Evolutionary conservation across 2,329 filamentous ascomycete genomes (phyloP).

Genomic region (Diaporthe citrichinensis): DNA sequence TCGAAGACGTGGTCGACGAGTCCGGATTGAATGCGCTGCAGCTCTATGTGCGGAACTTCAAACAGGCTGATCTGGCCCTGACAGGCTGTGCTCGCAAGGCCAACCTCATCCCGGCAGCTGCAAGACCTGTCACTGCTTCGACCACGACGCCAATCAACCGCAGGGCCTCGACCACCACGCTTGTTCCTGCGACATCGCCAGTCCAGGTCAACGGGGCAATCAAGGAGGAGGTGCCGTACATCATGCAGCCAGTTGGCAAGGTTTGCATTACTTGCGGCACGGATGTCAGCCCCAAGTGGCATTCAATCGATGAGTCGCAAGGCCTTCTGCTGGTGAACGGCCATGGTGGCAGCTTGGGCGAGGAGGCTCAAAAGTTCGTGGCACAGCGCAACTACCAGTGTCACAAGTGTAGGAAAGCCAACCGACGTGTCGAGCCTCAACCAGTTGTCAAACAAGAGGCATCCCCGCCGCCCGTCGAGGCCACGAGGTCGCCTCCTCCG

Average conservation of each 20-base stretch:
- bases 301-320: conserved; percentile 68
- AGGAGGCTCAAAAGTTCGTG: conserved; percentile 71
- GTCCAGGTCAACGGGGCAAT: conserved; percentile 48
- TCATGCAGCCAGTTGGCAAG: conserved; percentile 62
- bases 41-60: conserved; percentile 89
- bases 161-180: conserved; percentile 68
- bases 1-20: conserved; percentile 81
- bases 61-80: conserved; percentile 91
- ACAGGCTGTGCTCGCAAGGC: conserved; percentile 96
- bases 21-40: conserved; percentile 85
- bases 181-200: conserved; percentile 47
- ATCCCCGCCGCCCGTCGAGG: conserved; percentile 47
- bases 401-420: conserved; percentile 78
- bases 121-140: conserved; percentile 62
- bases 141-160: conserved; percentile 60
- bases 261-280: conserved; percentile 76
- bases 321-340: conserved; percentile 68
- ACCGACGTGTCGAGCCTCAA: conserved; percentile 57
- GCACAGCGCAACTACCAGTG: conserved; percentile 77
- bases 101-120: conserved; percentile 78
- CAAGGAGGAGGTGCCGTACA: conserved; percentile 46
- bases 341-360: conserved; percentile 63
- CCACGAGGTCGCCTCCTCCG: conserved; percentile 47
- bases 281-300: conserved; percentile 83
- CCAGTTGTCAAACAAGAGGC: conserved; percentile 47